Base-by-base conservation (phyloP, 2,329 filamentous ascomycete species). In the Diplocarpon rosae region DNA sequence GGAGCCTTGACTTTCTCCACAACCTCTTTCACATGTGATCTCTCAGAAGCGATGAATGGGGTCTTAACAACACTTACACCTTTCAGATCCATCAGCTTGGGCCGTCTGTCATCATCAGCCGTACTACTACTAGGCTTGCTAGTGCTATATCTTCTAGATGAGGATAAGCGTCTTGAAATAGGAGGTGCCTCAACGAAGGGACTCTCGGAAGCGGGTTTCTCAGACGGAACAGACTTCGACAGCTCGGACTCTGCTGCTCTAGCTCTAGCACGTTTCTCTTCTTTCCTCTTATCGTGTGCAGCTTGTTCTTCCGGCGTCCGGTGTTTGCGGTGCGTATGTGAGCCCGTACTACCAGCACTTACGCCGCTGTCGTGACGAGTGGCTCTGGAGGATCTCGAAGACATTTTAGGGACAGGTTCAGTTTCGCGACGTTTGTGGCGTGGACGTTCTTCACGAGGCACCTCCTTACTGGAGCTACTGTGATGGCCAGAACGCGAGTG, bases 241-340 rank as follows among this genome's bases (percentile, higher is more conserved):
- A 36, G 13, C 16, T 45, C 37, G 5, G 42, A 35, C 17, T 55
- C 51, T 5, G 38, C 47, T n/a, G 34, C 50, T 32, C 35, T 52
- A 16, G 36, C 45, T 29, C 48, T 54, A n/a, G 48, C 49, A 15
- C 52, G 43, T 24, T 53, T 48, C 29, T 56, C 56, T 8, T 52
- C 54, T 45, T 58, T 61, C 6, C 58, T 48, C 32, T 50, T 51
- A 5, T 60, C 59, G 41, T 60, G 58, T 14, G 54, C 59, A 35
- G 51, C 52, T 47, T 62, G 56, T 38, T 61, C 58, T 34, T 59
- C 56, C 2, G 55, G 54, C 10, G 52, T 56, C 3, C 58, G 49
- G 16, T 53, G 45, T 16, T 40, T 51, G 29, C 46, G 50, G 17
- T 55, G 51, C 36, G 52, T 55, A 11, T 56, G 53, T 16, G 50